Percentiles rank a stretch among this genome's conserved stretches.
Conservation (phyloP, 306 rosid species). For the Inga laurina region DNA sequence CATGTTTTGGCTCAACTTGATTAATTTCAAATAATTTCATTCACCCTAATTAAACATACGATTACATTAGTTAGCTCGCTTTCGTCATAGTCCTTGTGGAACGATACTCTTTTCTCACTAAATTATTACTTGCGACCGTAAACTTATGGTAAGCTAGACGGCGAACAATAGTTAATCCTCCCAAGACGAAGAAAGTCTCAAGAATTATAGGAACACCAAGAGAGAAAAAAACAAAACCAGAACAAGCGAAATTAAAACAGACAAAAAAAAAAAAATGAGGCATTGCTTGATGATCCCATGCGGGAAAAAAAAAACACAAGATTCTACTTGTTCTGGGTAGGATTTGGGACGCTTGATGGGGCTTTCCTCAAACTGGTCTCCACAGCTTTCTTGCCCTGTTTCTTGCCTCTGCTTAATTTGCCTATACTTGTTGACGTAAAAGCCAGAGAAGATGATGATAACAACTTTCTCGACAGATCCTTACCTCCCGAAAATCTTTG, state of each 20-base stretch:
- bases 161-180: constrained; percentile 3
- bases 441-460: constrained; percentile 40
- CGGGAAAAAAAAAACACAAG: background rate
- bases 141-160: no score
- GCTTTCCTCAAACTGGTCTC: constrained; percentile 52
- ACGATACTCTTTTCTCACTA: no score
- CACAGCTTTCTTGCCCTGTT: constrained; percentile 53
- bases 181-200: background rate
- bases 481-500: constrained; percentile 39
- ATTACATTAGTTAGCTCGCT: no score
- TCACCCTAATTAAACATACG: no score
- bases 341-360: constrained; percentile 64
- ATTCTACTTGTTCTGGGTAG: constrained; percentile 61
- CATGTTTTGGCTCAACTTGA: no score
- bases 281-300: constrained; percentile 17
- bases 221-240: background rate
- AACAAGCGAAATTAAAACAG: background rate
- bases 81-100: no score
- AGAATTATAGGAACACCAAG: constrained; percentile 19
- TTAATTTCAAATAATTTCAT: no score
- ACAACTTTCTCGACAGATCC: constrained; percentile 52
- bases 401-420: constrained; percentile 41
- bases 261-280: background rate
- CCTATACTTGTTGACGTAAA: constrained; percentile 35
- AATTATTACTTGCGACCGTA: no score